phyloP scores from a whole-genome alignment of 1,284 basidiomycete species.

The Takashimella tepidaria region DNA sequence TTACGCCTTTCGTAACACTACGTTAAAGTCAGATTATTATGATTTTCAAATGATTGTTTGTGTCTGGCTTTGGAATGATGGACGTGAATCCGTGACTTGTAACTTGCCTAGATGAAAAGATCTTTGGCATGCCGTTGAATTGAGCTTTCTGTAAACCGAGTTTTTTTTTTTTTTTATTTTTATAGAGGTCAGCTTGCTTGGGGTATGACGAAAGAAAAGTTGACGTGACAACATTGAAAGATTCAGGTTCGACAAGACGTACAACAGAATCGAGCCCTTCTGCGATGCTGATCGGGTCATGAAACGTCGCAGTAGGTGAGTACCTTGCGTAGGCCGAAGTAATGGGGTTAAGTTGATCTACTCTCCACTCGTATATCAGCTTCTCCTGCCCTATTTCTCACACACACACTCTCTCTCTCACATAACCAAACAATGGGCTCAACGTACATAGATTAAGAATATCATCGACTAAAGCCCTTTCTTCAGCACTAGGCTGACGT shows the following conservation, averaged over 20 bases:
- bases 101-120: slow-evolving; percentile 18
- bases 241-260: no score
- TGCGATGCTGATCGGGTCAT: slow-evolving; percentile 35
- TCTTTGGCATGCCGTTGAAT: slow-evolving; percentile 37
- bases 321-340: slow-evolving; percentile 31
- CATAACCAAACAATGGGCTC: not conserved
- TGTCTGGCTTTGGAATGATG: no score
- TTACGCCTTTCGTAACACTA: slow-evolving; percentile 21
- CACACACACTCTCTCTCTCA: no score
- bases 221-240: no score
- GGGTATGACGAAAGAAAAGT: no score
- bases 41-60: not conserved
- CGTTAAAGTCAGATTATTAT: not conserved
- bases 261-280: slow-evolving; percentile 31
- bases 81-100: no score
- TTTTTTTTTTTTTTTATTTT: no score
- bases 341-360: slow-evolving; percentile 37
- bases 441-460: slow-evolving; percentile 33
- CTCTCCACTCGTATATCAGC: no score
- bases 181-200: no score
- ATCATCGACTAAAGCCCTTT: slow-evolving; percentile 32
- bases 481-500: slow-evolving; percentile 24
- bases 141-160: slow-evolving; percentile 30
- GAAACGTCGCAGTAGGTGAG: slow-evolving; percentile 25
- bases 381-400: no score